Base-by-base conservation (phyloP, 2,329 filamentous ascomycete genomes). In the Hypoxylon rubiginosum region DNA sequence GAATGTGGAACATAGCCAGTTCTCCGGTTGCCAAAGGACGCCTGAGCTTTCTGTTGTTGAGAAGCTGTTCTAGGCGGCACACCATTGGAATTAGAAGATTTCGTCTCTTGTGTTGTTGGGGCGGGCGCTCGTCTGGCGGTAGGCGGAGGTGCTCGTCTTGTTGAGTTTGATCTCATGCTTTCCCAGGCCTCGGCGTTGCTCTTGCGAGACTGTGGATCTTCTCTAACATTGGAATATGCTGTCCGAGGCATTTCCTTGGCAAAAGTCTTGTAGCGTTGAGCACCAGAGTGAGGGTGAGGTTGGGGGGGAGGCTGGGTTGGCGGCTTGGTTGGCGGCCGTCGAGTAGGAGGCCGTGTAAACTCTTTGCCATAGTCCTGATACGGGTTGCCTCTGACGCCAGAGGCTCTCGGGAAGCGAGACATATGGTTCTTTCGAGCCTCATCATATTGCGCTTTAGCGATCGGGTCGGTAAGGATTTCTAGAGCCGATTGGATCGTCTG, bases 401-500 rank as follows among this genome's bases (percentile, higher is more conserved):
- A 88, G 8, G 85, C 79, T n/a, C 74, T 76, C 2, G 84, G 79
- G 62, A 81, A 84, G 62, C 82, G 79, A 21, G 73, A 73, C 15
- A 71, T 58, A 11, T 76, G 73, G 26, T 76, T 79, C 26, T 75
- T 75, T 53, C 82, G 80, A 30, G 82, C 79, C 11, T 82, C 80
- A 74, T 89, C 86, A 67, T 88, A 88, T 58, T 85, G 86, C 30
- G 81, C 77, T 66, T 83, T 87, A 58, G 81, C 76, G 2, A 81
- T 79, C 0, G 84, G 81, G 62, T 87, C 85, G 26, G 80, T 83
- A 13, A 89, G 78, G 57, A 97, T 85, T 77, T 97, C 94, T 75
- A 97, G 90, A 21, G 94, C 94, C 4, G 91, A 88, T 79, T 97
- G 92, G 52, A 97, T 97, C 53, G 90, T 87, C 78, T 97, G 92